Evolutionary conservation across 352 stramenopile species (phyloP), one percentile per base, ranked within the genome.

Genomic region (Globisporangium sylvaticum): DNA sequence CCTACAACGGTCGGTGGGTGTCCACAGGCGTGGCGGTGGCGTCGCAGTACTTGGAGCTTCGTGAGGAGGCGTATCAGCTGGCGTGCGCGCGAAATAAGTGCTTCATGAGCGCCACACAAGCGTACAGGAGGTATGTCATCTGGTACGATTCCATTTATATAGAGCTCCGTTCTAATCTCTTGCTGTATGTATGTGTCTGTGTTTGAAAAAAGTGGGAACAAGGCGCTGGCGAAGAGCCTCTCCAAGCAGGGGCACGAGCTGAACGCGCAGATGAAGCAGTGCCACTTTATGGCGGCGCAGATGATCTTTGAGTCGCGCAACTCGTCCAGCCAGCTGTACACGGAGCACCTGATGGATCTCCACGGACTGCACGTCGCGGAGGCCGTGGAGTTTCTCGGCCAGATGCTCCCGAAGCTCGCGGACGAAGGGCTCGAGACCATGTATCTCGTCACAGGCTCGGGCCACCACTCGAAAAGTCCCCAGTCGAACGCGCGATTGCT

Each of bases 181-280:
- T 24, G 29, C 34, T 1, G 22, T 12, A n/a, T 48, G 32, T 58
- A 7, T 25, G 22, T 72, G 39, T 52, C 12, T 44, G 3, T 66
- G n/a, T 52, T 50, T 67, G 7, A 10, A 18, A 58, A 31, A 20
- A 93, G 83, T 79, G 81, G 81, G 9, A 94, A 94, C 68, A 86
- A 85, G 66, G 78, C 79, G 25, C 73, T 92, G 55, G 87, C 87
- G 25, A 89, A 87, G 66, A 77, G 73, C 25, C 62, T 95, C 58
- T 95, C 87, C 14, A 81, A 75, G 18, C 82, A 94, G 72, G 87
- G 87, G 24, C 87, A 94, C 68, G 79, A 90, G 34, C 89, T 88
- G 75, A 95, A 93, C 54, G 75, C 66, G 27, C 87, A 92, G 72
- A 95, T 95, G 87, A 95, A 95, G 70, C 75, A 87, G 18, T 84